Evolutionary conservation across 2,329 filamentous ascomycete species (phyloP).

Genomic region (Diplodia scrobiculata): DNA sequence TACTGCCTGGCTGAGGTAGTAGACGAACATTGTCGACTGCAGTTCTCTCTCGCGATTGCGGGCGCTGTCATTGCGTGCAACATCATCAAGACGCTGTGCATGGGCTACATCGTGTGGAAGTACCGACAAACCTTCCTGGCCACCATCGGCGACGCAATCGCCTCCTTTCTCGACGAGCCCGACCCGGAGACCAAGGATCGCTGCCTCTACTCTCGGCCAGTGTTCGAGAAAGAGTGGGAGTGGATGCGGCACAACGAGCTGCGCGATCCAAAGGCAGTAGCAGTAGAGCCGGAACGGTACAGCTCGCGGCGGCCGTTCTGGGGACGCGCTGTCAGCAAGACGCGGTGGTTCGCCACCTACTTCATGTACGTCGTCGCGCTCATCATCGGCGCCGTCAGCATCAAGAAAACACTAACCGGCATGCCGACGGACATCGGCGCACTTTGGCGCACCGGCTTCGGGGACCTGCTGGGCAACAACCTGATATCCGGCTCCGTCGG

Average conservation of each 20-base stretch:
- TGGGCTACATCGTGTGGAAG: conserved; percentile 32
- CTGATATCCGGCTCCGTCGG: conserved; percentile 17
- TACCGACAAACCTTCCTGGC: conserved; percentile 32
- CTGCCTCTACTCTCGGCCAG: conserved; percentile 32
- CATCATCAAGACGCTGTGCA: conserved; percentile 32
- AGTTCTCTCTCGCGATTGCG: conserved; percentile 32
- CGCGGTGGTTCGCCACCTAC: conserved; percentile 23
- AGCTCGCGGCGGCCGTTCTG: conserved; percentile 5
- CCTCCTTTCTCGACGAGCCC: conserved; percentile 35
- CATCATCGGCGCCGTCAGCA: conserved; percentile 29
- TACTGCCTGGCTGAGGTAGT: conserved; percentile 32
- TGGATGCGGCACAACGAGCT: conserved; percentile 8
- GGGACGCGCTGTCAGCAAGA: conserved; percentile 11
- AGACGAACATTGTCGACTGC: conserved; percentile 32
- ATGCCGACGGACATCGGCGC: conserved; percentile 21
- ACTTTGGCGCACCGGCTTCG: conserved; percentile 30
- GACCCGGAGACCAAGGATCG: conserved; percentile 34
- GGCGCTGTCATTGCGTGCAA: conserved; percentile 33
- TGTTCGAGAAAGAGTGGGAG: conserved; percentile 20
- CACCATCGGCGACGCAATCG: conserved; percentile 38
- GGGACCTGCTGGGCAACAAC: conserved; percentile 27
- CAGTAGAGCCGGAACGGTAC: not conserved
- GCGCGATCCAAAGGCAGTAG: not conserved
- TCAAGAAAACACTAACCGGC: not conserved
- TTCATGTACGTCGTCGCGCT: conserved; percentile 2